Evolutionary conservation across 2,329 filamentous ascomycete species (phyloP), one percentile per base, ranked within the genome.

Genomic region (Madurella mycetomatis): DNA sequence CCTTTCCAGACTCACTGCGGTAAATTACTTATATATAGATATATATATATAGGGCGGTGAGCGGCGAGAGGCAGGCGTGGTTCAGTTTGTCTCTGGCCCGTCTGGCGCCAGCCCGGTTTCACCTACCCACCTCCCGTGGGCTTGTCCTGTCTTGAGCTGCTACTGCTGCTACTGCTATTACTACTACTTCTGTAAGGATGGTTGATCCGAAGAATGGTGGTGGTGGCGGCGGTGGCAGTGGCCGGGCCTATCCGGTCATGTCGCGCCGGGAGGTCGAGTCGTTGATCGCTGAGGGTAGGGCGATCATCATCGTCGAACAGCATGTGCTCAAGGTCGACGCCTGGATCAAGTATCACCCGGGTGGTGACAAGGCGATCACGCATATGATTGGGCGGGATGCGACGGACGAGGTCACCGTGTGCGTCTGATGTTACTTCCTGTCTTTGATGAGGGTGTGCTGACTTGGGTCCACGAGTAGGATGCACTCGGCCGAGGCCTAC

Each of bases 311-410:
- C 50, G 78, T 94, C 56, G 84, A 96, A 63, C 80, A 84, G 56
- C 83, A 84, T 64, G 91, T 96, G 9, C 72, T 97, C 62, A 96
- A 91, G 73, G 85, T 90, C 32, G 92, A 97, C 70, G 80, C 86
- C 40, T 99, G 91, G 90, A 75, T 95, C 49, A 83, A 83, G 50
- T 96, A 88, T 66, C 94, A 97, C 66, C 94, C 94, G 12, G 94
- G 94, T 54, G 94, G 94, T 63, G 86, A 92, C 65, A 94, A 91
- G 72, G 83, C 92, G 51, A 95, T 99, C 60, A 77, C 84, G 68
- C 94, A 99, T 68, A 94, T 96, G 90, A 83, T 97, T 57, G 91
- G 91, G 58, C 84, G 87, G 72, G 91, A 96, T 82, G 92, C 90
- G 48, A 96, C 92, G 11, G 92, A 96, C 70, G 94, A 97, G 72